Percentiles rank a stretch among this genome's conserved stretches.
Evolutionary conservation across 2,329 filamentous ascomycete species (phyloP).

Genomic region (Nigrograna mackinnonii): DNA sequence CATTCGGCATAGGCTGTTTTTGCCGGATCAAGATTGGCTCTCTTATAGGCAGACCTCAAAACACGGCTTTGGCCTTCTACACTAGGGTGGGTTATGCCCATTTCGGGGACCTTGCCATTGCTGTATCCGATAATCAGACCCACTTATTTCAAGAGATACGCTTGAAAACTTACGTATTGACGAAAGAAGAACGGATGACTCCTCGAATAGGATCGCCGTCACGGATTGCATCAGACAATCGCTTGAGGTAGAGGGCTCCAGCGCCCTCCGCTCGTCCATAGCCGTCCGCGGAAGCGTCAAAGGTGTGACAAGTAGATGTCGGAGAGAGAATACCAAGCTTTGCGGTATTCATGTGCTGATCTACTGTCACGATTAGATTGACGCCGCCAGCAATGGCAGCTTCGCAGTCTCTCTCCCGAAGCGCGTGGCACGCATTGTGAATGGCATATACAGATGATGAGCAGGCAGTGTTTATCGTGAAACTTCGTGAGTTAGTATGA

Average conservation of each 20-base stretch:
- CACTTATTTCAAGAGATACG: no score
- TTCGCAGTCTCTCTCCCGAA: slow-evolving; percentile 8
- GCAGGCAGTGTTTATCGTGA: slow-evolving; percentile 38
- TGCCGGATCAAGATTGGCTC: slow-evolving; percentile 32
- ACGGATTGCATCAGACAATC: neutral
- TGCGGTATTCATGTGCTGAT: no score
- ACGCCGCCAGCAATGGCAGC: slow-evolving; percentile 10
- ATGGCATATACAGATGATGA: slow-evolving; percentile 29
- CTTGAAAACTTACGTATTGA: no score
- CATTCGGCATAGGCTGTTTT: slow-evolving; percentile 31
- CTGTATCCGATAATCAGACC: no score
- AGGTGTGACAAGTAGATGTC: neutral
- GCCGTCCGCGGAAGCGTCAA: neutral
- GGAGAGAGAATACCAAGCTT: neutral
- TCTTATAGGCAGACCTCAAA: slow-evolving; percentile 37
- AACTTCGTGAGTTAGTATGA: slow-evolving; percentile 16
- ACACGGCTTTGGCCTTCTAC: slow-evolving; percentile 44
- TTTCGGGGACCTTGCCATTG: no score
- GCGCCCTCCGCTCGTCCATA: neutral
- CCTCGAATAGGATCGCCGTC: slow-evolving; percentile 49
- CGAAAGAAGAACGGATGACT: slow-evolving; percentile 29
- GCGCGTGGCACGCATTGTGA: slow-evolving; percentile 12
- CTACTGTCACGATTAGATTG: neutral
- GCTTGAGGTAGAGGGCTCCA: neutral
- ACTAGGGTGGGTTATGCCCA: slow-evolving; percentile 61